These are phyloP conservation scores for Colletotrichum lentis DNA, from an alignment of 2,329 filamentous ascomycete genomes.

Conservation along the genomic window DNA sequence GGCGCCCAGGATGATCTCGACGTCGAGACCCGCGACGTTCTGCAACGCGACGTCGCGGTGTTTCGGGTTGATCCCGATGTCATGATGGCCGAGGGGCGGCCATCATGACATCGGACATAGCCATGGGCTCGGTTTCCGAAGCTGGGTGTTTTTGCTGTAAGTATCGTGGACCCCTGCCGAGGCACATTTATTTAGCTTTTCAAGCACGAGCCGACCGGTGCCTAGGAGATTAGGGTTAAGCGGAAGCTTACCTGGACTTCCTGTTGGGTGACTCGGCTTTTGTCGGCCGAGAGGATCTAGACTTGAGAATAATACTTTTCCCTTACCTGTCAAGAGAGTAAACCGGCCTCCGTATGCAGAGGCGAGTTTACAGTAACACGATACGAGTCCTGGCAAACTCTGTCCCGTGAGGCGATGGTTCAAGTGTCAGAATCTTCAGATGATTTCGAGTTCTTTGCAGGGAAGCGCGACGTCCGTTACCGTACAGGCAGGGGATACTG, in stretches of 20 bases:
- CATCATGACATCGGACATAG: neutral
- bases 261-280: neutral
- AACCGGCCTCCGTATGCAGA: too few relatives aligned
- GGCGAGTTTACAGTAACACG: too few relatives aligned
- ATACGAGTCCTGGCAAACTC: neutral
- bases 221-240: neutral
- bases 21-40: constrained; percentile 54
- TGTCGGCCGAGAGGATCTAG: neutral
- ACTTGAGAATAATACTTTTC: neutral
- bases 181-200: neutral
- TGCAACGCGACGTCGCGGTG: constrained; percentile 56
- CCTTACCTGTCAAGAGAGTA: too few relatives aligned
- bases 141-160: neutral
- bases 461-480: too few relatives aligned
- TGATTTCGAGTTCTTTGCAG: too few relatives aligned
- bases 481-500: too few relatives aligned
- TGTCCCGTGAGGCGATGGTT: neutral
- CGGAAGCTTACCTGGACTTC: too few relatives aligned
- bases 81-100: too few relatives aligned
- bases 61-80: constrained; percentile 58
- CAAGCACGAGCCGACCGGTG: neutral
- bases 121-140: neutral
- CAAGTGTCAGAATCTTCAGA: neutral
- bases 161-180: too few relatives aligned
- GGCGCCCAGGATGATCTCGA: constrained; percentile 56